A percentile compares a stretch with the other conserved stretches of the same genome.
Conservation (phyloP, 2,329 filamentous ascomycete species). For the Cladorrhinum sp. region DNA sequence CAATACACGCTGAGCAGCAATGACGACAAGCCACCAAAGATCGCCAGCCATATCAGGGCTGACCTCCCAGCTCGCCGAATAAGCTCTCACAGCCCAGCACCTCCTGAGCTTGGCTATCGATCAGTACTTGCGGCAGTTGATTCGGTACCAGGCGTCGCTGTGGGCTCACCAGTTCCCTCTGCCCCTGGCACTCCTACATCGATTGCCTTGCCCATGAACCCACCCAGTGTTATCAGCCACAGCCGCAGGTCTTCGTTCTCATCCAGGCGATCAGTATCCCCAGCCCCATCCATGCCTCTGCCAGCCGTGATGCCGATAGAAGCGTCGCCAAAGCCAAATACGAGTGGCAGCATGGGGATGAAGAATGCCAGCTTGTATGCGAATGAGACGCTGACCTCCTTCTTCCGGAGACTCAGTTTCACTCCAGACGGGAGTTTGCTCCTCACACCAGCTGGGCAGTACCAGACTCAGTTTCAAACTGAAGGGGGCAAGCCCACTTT, state of each 20-base stretch:
- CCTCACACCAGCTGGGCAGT: constrained; percentile 92
- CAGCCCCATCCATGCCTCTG: constrained; percentile 87
- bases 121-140: constrained; percentile 60
- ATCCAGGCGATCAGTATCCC: constrained; percentile 81
- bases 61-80: constrained; percentile 90
- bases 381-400: constrained; percentile 94
- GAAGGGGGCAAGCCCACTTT: constrained; percentile 72
- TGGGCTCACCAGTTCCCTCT: constrained; percentile 83
- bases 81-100: constrained; percentile 87
- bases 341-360: constrained; percentile 58
- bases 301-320: constrained; percentile 95
- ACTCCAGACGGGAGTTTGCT: constrained; percentile 92
- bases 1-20: constrained; percentile 73
- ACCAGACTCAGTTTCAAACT: constrained; percentile 71
- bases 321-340: constrained; percentile 74
- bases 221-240: constrained; percentile 81
- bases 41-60: constrained; percentile 75
- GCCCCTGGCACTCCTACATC: constrained; percentile 92
- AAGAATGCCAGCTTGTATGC: constrained; percentile 90
- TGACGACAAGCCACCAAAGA: constrained; percentile 68
- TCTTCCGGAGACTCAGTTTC: constrained; percentile 91
- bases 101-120: constrained; percentile 72
- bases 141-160: constrained; percentile 48
- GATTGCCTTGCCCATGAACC: constrained; percentile 90
- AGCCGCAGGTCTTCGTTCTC: constrained; percentile 95